Evolutionary conservation across 768 basidiomycete genomes (phyloP).

Genomic region (Boletus vermiculosoides): DNA sequence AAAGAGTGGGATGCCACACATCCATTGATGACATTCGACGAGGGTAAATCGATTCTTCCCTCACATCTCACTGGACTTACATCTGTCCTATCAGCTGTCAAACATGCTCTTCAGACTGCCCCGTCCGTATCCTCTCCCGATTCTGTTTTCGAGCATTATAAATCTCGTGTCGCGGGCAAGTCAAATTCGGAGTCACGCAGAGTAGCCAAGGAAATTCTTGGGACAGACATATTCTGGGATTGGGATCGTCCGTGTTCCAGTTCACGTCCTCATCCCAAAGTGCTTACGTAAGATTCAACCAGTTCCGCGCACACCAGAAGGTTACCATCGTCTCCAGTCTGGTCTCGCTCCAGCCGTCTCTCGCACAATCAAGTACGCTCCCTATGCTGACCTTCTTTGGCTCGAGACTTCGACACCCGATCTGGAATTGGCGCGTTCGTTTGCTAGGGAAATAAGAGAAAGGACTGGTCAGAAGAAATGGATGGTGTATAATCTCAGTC

Average conservation of each 20-base stretch:
- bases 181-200: conserved; percentile 71
- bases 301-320: conserved; percentile 89
- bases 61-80: conserved; percentile 36
- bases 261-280: neutral
- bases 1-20: conserved; percentile 68
- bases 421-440: conserved; percentile 72
- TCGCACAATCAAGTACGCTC: conserved; percentile 75
- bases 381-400: conserved; percentile 89
- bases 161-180: conserved; percentile 55
- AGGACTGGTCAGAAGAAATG: conserved; percentile 62
- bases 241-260: conserved; percentile 68
- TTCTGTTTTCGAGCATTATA: conserved; percentile 57
- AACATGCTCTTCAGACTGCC: conserved; percentile 17
- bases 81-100: conserved; percentile 20
- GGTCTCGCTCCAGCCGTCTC: conserved; percentile 82
- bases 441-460: conserved; percentile 72
- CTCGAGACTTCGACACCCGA: conserved; percentile 90
- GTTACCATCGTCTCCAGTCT: conserved; percentile 84
- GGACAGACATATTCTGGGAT: conserved; percentile 73
- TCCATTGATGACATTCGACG: conserved; percentile 77
- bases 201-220: conserved; percentile 69
- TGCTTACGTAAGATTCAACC: conserved; percentile 3
- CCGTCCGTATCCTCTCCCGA: conserved; percentile 32
- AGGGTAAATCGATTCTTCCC: conserved; percentile 57
- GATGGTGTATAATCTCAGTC: conserved; percentile 93